These are phyloP conservation scores for Boletales sp. DNA, from an alignment of 768 basidiomycete species.

Conservation along the genomic window DNA sequence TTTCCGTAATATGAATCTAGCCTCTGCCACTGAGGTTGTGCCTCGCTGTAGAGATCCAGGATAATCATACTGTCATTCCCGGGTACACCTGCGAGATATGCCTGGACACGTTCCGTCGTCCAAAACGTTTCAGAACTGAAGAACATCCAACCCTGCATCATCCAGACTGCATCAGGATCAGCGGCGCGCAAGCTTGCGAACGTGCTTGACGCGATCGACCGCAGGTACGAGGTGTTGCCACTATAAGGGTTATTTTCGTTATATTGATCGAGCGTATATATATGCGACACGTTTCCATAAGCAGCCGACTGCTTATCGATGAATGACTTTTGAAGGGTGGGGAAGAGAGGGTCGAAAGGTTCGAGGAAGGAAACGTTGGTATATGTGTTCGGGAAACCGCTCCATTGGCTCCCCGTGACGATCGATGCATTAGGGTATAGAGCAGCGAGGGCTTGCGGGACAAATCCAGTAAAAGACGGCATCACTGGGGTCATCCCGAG, in stretches of 20 bases:
- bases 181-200: constrained; percentile 35
- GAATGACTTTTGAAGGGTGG: constrained; percentile 35
- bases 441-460: constrained; percentile 30
- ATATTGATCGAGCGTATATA: constrained; percentile 45
- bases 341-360: constrained; percentile 38
- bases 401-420: constrained; percentile 34
- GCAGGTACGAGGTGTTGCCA: constrained; percentile 31
- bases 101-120: constrained; percentile 37
- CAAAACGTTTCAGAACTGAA: constrained; percentile 35
- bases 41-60: constrained; percentile 39
- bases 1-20: constrained; percentile 38
- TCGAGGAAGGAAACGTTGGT: constrained; percentile 40
- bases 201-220: constrained; percentile 31
- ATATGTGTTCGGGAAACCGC: constrained; percentile 28
- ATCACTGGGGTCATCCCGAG: constrained; percentile 43
- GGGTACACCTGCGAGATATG: constrained; percentile 37
- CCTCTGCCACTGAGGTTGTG: constrained; percentile 40
- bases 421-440: constrained; percentile 35
- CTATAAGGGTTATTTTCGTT: constrained; percentile 40
- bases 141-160: constrained; percentile 44
- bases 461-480: constrained; percentile 41
- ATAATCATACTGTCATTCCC: constrained; percentile 38
- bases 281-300: constrained; percentile 37
- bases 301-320: constrained; percentile 36
- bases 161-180: constrained; percentile 39